These are phyloP conservation scores for Calcarisporium arbuscula DNA, from an alignment of 2,329 filamentous ascomycete genomes.

Conservation along the genomic window DNA sequence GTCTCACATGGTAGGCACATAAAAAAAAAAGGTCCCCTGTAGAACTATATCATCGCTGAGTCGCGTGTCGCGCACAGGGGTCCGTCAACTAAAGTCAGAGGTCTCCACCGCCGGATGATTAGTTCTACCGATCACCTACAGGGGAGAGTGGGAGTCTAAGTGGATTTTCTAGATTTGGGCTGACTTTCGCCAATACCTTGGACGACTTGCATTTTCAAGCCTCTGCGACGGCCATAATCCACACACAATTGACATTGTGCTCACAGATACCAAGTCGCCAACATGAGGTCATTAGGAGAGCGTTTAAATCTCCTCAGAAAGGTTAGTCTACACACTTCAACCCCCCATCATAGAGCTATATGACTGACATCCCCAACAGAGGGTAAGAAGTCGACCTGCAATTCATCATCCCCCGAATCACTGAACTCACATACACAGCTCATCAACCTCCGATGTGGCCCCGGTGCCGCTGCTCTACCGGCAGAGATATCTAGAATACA, in stretches of 20 bases:
- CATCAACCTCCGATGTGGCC: slow-evolving; percentile 68
- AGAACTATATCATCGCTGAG: not conserved
- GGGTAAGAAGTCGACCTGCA: slow-evolving; percentile 27
- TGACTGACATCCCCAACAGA: slow-evolving; percentile 26
- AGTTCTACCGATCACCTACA: slow-evolving; percentile 14
- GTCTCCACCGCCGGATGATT: slow-evolving; percentile 14
- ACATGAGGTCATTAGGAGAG: slow-evolving; percentile 47
- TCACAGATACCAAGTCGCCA: too few species aligned
- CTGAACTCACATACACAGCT: slow-evolving; percentile 47
- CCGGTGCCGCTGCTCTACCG: slow-evolving; percentile 77
- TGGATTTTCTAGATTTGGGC: slow-evolving; percentile 20
- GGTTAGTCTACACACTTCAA: slow-evolving; percentile 43
- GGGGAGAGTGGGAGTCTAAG: too few species aligned
- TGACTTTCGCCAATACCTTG: too few species aligned
- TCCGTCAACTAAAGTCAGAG: not conserved
- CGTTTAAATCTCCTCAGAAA: slow-evolving; percentile 69
- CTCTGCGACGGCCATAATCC: too few species aligned
- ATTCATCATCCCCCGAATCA: slow-evolving; percentile 9
- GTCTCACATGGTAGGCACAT: slow-evolving; percentile 3
- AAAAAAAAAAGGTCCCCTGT: slow-evolving; percentile 2
- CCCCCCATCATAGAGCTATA: not conserved
- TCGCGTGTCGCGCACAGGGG: not conserved
- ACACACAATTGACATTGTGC: too few species aligned
- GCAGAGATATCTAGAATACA: slow-evolving; percentile 69
- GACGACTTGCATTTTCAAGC: too few species aligned